Evolutionary conservation across 164 flowering plant species (phyloP), one percentile per base, ranked within the genome.

Genomic region (Taxillus chinensis): DNA sequence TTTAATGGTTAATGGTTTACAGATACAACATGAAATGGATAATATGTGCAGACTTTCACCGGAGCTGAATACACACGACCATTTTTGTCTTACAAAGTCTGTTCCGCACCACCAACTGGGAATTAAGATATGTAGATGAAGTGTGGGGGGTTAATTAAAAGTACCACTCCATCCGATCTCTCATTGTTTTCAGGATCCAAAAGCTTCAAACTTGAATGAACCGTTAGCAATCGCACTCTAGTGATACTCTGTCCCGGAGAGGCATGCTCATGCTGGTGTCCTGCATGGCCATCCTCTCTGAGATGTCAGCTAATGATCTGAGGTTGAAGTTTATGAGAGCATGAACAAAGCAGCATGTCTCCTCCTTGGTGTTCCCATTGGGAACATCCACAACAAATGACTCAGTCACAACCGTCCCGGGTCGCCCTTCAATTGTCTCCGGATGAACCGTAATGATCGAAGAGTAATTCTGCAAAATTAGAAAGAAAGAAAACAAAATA

Each of bases 331-430:
- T 68, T 68, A 85, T 81, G 50, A 81, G 60, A 14, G 87, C 81
- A 61, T 74, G 63, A 4, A 81, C 84, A 60, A 83, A 85, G 78
- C 70, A 81, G 64, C 80, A 72, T 15, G 90, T 83, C 46, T 85
- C 90, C 17, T 80, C 86, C 63, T 68, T 72, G 45, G 86, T 85
- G 77, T 81, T 85, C 4, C 87, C 87, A 2, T 81, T 79, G 12
- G 86, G 90, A 17, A 83, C 80, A 63, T 83, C 90, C 46, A 85
- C 85, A 16, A 79, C 80, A 62, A 83, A 85, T 51, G 90, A 85
- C 70, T 85, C 90, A 6, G 81, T 74, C 45, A 83, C 87, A 57
- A 83, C 54, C 1, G 87, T 85, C 61, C 83, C 86, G 0, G 75
- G 74, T 57, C 78, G 63, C 41, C 83, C 89, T 17, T 82, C 82